Evolutionary conservation across 108 stramenopile genomes (phyloP).

Genomic region (Nitzschia putrida): DNA sequence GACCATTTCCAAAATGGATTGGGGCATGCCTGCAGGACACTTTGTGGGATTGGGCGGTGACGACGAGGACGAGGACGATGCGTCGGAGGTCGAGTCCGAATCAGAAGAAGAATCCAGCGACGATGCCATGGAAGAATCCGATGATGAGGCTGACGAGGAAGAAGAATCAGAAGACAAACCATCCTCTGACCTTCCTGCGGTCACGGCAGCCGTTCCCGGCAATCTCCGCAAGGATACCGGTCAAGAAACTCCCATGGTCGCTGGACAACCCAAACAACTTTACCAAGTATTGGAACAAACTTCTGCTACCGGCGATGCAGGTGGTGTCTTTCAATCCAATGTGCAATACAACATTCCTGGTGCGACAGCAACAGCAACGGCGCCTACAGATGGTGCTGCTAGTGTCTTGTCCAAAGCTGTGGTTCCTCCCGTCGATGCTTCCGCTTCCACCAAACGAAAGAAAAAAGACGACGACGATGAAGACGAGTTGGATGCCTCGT

Average conservation of each 20-base stretch:
- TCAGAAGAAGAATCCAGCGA: constrained; percentile 57
- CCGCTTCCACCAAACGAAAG: constrained; percentile 37
- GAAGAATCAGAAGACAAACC: constrained; percentile 53
- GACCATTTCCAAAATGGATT: constrained; percentile 63
- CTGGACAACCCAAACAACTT: constrained; percentile 62
- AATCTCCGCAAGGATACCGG: constrained; percentile 80
- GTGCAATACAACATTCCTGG: constrained; percentile 75
- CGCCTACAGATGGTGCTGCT: constrained; percentile 64
- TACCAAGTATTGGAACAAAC: constrained; percentile 78
- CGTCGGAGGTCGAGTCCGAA: constrained; percentile 69
- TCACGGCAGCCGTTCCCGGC: constrained; percentile 25
- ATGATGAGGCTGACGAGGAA: constrained; percentile 28
- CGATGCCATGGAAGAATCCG: constrained; percentile 58
- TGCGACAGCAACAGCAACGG: constrained; percentile 17
- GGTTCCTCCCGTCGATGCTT: constrained; percentile 30
- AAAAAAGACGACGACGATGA: constrained; percentile 82
- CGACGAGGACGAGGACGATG: constrained; percentile 71
- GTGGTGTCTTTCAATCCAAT: constrained; percentile 76
- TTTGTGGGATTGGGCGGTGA: constrained; percentile 62
- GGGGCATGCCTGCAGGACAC: constrained; percentile 78
- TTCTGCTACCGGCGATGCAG: constrained; percentile 44
- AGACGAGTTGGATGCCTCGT: constrained; percentile 78
- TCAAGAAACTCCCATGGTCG: constrained; percentile 71
- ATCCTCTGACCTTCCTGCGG: constrained; percentile 67
- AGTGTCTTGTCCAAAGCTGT: constrained; percentile 81